Evolutionary conservation across 1,284 basidiomycete genomes (phyloP), one percentile per base, ranked within the genome.

Genomic region (Abortiporus biennis): DNA sequence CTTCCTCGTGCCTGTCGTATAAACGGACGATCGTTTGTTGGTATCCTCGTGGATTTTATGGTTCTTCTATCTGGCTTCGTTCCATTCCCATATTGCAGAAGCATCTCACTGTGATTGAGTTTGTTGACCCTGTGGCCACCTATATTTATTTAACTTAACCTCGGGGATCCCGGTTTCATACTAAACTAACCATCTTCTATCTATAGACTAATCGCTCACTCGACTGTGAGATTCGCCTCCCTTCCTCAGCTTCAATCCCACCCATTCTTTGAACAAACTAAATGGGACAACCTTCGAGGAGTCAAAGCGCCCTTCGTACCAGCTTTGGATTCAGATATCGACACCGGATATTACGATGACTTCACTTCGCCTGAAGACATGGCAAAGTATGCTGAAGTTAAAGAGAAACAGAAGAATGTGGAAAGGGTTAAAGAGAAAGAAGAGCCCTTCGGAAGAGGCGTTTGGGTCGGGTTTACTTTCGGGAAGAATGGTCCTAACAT

Each of bases 291-390:
- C 54, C 71, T 98, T 17, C 85, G 95, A 31, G 66, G 77, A 15
- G 74, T 80, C 20, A 76, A 76, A n/a, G 87, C 96, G 11, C 96
- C 96, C 0, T 99, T 98, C 63, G 88, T 99, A 3, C 96, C 96
- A 16, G 86, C 92, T 8, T 78, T 99, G 27, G 94, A 98, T 58
- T 90, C 85, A 16, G 96, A 99, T 54, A 77, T 91, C 46, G 96
- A 97, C 62, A 94, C 94, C 1, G 95, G 94, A 9, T 99, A 99
- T 69, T 99, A 98, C 71, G 96, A 99, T 63, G 93, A 97, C 62
- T 99, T 98, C 63, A 85, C 85, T 20, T 87, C 79, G 19, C 71
- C 77, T 6, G 92, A 94, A 52, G 96, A 99, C 62, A 97, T 99
- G 93, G 93, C 92, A 37, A 98, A 99, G 69, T 95, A 94, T 58